Evolutionary conservation across 306 rosid genomes (phyloP).

Genomic region (Lotus japonicus): DNA sequence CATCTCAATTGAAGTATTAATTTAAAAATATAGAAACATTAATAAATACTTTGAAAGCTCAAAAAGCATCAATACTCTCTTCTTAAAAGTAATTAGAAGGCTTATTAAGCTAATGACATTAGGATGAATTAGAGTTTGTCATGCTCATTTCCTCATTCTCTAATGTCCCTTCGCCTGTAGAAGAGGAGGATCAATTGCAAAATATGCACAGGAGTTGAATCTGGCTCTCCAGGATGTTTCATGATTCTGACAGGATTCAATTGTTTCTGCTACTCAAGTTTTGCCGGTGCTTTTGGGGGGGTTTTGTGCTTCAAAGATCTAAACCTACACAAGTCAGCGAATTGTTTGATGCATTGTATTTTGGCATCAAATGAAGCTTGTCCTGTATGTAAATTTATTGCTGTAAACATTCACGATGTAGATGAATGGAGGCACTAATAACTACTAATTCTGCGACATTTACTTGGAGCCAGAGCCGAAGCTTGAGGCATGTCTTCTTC

Average conservation of each 20-base stretch:
- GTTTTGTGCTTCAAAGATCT: constrained; percentile 46
- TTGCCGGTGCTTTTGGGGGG: constrained; percentile 28
- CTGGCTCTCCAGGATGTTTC: constrained; percentile 77
- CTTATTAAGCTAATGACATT: neutral
- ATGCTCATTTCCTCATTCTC: constrained; percentile 29
- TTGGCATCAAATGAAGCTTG: constrained; percentile 34
- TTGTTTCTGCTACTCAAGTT: constrained; percentile 21
- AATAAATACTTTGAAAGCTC: constrained; percentile 9
- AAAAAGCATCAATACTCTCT: neutral
- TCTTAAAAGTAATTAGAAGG: neutral
- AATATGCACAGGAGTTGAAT: constrained; percentile 86
- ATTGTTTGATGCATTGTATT: constrained; percentile 27
- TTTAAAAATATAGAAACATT: neutral
- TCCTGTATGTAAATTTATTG: constrained; percentile 38
- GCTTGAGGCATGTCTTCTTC: constrained; percentile 29
- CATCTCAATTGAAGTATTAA: neutral
- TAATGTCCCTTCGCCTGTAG: constrained; percentile 36
- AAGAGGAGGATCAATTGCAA: constrained; percentile 89
- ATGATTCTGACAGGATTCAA: constrained; percentile 32
- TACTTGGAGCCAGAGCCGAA: constrained; percentile 28
- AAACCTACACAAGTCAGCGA: constrained; percentile 36
- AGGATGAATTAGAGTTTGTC: neutral
- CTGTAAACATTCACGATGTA: constrained; percentile 25
- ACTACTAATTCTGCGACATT: constrained; percentile 36
- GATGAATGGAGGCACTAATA: constrained; percentile 36